Conservation (phyloP, 1,284 basidiomycete species). For the Microbotryum intermedium region DNA sequence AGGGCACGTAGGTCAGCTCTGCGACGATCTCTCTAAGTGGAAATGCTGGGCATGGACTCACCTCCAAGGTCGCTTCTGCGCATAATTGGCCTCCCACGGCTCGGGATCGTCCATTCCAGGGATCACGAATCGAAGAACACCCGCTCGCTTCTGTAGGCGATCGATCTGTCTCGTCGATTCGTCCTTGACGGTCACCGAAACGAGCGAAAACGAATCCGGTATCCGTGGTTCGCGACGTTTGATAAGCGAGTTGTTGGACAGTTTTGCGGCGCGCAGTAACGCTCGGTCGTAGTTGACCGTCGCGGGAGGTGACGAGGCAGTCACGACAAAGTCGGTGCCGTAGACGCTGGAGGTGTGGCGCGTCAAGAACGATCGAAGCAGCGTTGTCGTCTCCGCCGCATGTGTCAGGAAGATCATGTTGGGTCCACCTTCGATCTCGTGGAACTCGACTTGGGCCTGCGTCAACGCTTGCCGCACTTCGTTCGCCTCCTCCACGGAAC, state of each 20-base stretch:
- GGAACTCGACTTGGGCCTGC: neutral
- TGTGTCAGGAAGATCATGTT: neutral
- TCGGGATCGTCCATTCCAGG: too few species aligned
- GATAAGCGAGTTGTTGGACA: neutral
- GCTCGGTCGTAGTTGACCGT: neutral
- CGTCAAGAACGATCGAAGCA: conserved; percentile 1
- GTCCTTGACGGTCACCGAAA: neutral
- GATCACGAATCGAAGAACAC: too few species aligned
- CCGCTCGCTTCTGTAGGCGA: neutral
- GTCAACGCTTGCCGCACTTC: neutral
- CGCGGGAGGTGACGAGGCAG: neutral
- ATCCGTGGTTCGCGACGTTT: neutral
- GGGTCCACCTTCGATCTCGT: conserved; percentile 2
- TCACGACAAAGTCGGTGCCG: too few species aligned
- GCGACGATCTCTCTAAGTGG: too few species aligned
- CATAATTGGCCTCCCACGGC: too few species aligned
- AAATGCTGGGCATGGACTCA: too few species aligned
- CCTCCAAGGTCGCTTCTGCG: too few species aligned
- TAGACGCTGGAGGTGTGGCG: neutral
- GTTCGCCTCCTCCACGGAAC: neutral
- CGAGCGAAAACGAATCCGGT: neutral
- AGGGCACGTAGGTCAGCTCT: too few species aligned
- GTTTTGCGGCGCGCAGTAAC: neutral
- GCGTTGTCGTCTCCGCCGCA: neutral
- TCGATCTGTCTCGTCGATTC: neutral